These are phyloP conservation scores for Lolium multiflorum DNA, from an alignment of 176 grass and related monocot genomes.

Conservation along the genomic window DNA sequence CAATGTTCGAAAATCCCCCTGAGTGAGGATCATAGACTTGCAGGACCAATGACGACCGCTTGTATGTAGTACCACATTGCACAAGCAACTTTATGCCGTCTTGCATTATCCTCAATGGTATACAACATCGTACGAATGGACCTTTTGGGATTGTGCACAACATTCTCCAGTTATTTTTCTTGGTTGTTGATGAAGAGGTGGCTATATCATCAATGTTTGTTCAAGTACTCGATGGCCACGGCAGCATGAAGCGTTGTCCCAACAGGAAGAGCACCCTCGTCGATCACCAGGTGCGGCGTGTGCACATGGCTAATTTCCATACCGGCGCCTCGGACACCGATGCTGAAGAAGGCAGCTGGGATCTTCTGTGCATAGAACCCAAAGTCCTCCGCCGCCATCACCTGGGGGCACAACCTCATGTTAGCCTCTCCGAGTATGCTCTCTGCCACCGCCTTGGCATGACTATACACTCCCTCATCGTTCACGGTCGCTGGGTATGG, in stretches of 20 bases:
- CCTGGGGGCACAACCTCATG: background rate
- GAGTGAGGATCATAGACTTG: background rate
- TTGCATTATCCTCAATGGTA: no score
- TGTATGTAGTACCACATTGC: background rate
- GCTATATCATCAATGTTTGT: background rate
- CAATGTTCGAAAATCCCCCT: background rate
- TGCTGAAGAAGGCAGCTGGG: background rate
- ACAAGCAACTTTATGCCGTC: background rate
- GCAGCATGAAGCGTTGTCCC: background rate
- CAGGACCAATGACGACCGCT: background rate
- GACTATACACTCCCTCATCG: background rate
- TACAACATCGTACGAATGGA: background rate
- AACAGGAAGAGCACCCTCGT: background rate
- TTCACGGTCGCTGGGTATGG: background rate
- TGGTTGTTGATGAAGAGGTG: no score
- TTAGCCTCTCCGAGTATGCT: background rate
- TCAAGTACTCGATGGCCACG: background rate
- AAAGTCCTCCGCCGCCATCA: slow-evolving; percentile 24
- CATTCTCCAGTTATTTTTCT: background rate
- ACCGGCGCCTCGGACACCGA: background rate
- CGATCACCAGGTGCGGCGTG: background rate
- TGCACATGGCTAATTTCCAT: background rate
- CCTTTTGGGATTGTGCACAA: background rate
- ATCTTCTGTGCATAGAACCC: slow-evolving; percentile 10
- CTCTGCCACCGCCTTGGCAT: background rate